Evolutionary conservation across 495 filamentous ascomycete genomes (phyloP).

Genomic region (Aspergillus sparsus): DNA sequence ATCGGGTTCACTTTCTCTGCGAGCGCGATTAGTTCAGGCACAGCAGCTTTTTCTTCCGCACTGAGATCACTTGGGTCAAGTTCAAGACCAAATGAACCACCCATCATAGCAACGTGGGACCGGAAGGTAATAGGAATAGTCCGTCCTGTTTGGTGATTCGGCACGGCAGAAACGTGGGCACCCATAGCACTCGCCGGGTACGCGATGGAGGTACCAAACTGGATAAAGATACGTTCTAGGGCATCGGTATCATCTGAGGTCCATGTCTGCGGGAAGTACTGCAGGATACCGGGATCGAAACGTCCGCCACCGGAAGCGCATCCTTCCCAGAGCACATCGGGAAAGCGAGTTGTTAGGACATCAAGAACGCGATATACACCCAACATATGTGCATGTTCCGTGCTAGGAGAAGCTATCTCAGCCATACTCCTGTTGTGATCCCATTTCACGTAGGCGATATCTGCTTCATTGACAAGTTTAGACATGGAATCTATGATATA

Average conservation of each 20-base stretch:
- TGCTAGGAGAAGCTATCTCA: conserved; percentile 50
- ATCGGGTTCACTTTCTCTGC: conserved; percentile 54
- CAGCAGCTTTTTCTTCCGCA: conserved; percentile 43
- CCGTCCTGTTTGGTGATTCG: conserved; percentile 52
- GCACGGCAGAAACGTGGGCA: conserved; percentile 56
- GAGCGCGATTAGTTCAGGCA: conserved; percentile 47
- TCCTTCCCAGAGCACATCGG: conserved; percentile 58
- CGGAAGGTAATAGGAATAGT: conserved; percentile 52
- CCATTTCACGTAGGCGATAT: conserved; percentile 59
- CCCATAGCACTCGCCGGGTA: conserved; percentile 59
- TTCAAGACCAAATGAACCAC: conserved; percentile 57
- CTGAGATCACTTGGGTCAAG: conserved; percentile 47
- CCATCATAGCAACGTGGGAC: conserved; percentile 59
- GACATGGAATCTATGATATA: conserved; percentile 53
- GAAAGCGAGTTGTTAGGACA: conserved; percentile 52
- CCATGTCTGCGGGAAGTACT: conserved; percentile 61
- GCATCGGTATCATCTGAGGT: conserved; percentile 59
- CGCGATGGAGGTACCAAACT: conserved; percentile 54
- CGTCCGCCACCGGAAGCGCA: conserved; percentile 58
- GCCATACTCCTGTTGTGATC: conserved; percentile 59
- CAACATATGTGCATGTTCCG: conserved; percentile 54
- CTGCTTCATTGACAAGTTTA: conserved; percentile 46
- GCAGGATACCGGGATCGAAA: conserved; percentile 55
- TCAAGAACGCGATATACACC: conserved; percentile 57
- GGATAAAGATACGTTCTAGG: conserved; percentile 53